Evolutionary conservation across 164 flowering plant species (phyloP), one percentile per base, ranked within the genome.

Genomic region (Sextonia rubra): DNA sequence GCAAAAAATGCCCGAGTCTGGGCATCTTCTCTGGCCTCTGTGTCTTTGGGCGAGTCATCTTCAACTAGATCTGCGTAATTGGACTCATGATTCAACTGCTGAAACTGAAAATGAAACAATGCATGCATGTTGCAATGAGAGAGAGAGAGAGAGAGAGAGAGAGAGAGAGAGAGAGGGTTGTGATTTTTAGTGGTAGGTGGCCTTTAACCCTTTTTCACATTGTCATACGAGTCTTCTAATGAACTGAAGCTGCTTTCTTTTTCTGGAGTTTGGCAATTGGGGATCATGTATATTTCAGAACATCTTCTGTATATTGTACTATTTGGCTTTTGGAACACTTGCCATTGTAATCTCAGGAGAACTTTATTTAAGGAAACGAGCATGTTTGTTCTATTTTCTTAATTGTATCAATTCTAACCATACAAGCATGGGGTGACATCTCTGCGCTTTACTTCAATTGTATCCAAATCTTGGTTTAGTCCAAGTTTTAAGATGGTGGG

Each of bases 21-120:
- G 98, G 98, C 98, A 7, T 94, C 96, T 17, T 89, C 93, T 2
- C 74, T 91, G 47, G 89, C 98, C 7, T 94, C 98, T 9, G 97
- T 94, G n/a, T 90, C 96, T 4, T 78, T 91, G 74, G 96, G 94
- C 0, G 83, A 89, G 79, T 73, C 91, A 12, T 82, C 91, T 15
- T 78, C 88, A 1, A 71, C 83, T 12, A 85, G 86, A 66, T 69
- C 83, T 64, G 74, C 77, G n/a, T 30, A 20, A 12, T 17, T 60
- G 48, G 70, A 71, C 37, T 71, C 65, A 8, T 44, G 24, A 71
- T 55, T 29, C 62, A 12, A 22, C 63, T 60, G 58, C 55, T 62
- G 72, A 44, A 69, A 64, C 55, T 62, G 72, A 44, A 69, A 64
- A 73, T 5, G 44, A 37, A 74, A 30, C 47, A 14, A 11, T 27